These are phyloP conservation scores for Wickerhamiella lipophila DNA, from an alignment of 805 yeast species.

Conservation along the genomic window DNA sequence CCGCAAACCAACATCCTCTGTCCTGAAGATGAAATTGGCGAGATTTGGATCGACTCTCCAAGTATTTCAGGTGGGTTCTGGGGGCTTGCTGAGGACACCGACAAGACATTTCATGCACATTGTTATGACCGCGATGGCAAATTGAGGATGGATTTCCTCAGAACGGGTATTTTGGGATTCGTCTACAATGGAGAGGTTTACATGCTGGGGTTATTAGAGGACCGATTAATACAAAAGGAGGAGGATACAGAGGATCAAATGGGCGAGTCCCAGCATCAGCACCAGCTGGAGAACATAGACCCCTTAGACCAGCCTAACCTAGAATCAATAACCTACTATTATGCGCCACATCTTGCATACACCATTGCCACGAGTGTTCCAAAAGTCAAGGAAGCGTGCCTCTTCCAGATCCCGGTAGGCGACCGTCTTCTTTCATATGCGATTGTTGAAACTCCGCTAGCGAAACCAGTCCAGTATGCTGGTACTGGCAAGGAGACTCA, in stretches of 20 bases:
- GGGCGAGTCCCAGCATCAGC: background rate
- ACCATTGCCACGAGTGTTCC: constrained; percentile 72
- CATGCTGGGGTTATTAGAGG: constrained; percentile 82
- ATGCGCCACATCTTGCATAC: constrained; percentile 74
- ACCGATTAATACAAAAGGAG: constrained; percentile 40
- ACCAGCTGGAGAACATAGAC: background rate
- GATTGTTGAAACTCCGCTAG: constrained; percentile 61
- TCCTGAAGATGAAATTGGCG: constrained; percentile 74
- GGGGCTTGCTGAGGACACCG: constrained; percentile 56
- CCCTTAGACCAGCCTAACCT: too few species aligned
- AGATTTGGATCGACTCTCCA: constrained; percentile 94
- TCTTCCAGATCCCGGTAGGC: constrained; percentile 70
- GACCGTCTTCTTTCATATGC: constrained; percentile 76
- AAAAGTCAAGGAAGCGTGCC: constrained; percentile 77
- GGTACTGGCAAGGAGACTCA: constrained; percentile 5
- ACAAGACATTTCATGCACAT: constrained; percentile 65
- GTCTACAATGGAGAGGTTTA: constrained; percentile 76
- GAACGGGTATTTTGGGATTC: constrained; percentile 88
- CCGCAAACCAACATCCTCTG: constrained; percentile 77
- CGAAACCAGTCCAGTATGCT: constrained; percentile 20
- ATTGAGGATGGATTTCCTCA: constrained; percentile 62
- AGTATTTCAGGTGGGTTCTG: constrained; percentile 84
- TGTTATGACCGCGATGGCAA: constrained; percentile 61
- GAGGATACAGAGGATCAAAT: constrained; percentile 1
- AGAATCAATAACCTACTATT: constrained; percentile 44